Conservation (phyloP, 306 rosid species). For the Cercis canadensis region DNA sequence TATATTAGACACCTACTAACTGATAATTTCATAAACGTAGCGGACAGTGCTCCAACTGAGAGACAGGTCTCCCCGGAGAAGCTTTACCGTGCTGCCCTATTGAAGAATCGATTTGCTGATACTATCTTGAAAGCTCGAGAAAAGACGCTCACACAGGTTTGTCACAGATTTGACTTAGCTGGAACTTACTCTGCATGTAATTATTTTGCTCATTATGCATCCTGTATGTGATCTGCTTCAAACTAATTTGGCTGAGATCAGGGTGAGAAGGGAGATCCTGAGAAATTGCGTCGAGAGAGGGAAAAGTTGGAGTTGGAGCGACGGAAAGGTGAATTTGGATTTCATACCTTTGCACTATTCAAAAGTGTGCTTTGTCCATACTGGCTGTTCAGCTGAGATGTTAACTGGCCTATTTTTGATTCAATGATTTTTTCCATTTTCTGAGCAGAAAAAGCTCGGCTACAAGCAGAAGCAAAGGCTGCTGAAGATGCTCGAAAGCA, state of each 20-base stretch:
- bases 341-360: constrained; percentile 1
- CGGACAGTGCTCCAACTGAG: constrained; percentile 66
- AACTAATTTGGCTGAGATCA: constrained; percentile 48
- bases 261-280: constrained; percentile 87
- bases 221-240: constrained; percentile 32
- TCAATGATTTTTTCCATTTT: not conserved
- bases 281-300: constrained; percentile 71
- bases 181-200: constrained; percentile 20
- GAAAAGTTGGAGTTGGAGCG: constrained; percentile 77
- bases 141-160: constrained; percentile 77
- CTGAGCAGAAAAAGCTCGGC: constrained; percentile 74
- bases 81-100: constrained; percentile 70
- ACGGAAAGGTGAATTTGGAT: constrained; percentile 55
- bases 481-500: constrained; percentile 79
- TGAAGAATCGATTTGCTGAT: constrained; percentile 78
- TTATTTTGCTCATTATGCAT: constrained; percentile 19
- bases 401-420: constrained; percentile 22
- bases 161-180: constrained; percentile 30
- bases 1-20: constrained; percentile 39
- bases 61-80: constrained; percentile 75
- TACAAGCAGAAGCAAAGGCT: constrained; percentile 88
- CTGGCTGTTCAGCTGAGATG: constrained; percentile 9
- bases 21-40: constrained; percentile 46
- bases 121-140: constrained; percentile 86
- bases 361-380: constrained; percentile 13